Percentiles rank a stretch among this genome's conserved stretches.
Evolutionary conservation across 805 yeast genomes (phyloP).

Genomic region (Hanseniaspora clermontiae): DNA sequence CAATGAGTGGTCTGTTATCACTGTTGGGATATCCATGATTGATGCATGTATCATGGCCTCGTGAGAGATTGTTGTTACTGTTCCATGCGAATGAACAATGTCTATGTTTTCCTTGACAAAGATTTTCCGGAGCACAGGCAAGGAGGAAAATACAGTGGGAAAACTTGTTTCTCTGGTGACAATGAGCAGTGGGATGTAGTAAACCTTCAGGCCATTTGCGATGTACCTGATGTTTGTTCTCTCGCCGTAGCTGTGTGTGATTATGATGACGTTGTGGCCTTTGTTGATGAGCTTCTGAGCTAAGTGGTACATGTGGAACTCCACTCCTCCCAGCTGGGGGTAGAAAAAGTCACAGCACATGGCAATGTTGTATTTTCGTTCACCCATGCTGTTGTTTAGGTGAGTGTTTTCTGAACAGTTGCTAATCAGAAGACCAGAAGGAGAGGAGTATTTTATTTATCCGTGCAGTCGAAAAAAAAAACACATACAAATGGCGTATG

Average conservation of each 20-base stretch:
- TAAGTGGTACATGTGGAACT: slow-evolving; percentile 82
- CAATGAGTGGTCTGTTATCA: slow-evolving; percentile 89
- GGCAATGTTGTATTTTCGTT: slow-evolving; percentile 23
- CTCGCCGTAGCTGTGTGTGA: slow-evolving; percentile 80
- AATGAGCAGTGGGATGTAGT: slow-evolving; percentile 72
- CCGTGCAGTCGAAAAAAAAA: background rate
- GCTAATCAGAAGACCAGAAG: background rate
- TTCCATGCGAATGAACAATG: slow-evolving; percentile 91
- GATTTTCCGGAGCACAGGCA: slow-evolving; percentile 76
- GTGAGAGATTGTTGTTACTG: slow-evolving; percentile 72
- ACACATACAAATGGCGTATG: no score
- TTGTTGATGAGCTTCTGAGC: slow-evolving; percentile 66
- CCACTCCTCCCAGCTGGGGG: slow-evolving; percentile 98
- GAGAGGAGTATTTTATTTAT: background rate
- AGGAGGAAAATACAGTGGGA: slow-evolving; percentile 79
- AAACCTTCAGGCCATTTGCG: slow-evolving; percentile 85
- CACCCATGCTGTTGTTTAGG: background rate
- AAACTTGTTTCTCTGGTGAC: slow-evolving; percentile 73
- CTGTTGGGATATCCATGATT: slow-evolving; percentile 83
- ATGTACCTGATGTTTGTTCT: slow-evolving; percentile 71
- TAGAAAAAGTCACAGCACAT: slow-evolving; percentile 96
- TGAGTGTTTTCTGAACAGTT: background rate
- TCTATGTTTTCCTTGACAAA: slow-evolving; percentile 75
- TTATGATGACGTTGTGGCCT: slow-evolving; percentile 75
- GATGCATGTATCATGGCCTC: slow-evolving; percentile 87